Evolutionary conservation across 352 stramenopile genomes (phyloP).

Genomic region (Phytophthora sp.): DNA sequence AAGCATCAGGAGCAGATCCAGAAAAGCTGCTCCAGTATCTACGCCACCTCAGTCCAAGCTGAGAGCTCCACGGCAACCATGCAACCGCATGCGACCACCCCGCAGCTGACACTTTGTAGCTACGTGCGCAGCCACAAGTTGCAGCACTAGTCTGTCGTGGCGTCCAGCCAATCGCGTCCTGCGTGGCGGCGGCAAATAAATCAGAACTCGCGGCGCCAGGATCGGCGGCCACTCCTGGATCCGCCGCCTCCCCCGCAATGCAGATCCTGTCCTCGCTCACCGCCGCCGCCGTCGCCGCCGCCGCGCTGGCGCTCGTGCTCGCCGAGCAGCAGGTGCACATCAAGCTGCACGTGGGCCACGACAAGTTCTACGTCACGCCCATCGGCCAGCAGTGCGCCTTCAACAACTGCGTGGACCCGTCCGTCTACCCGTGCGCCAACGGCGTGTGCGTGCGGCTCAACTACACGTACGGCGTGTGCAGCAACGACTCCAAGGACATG

Average conservation of each 20-base stretch:
- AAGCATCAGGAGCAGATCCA: too few relatives aligned
- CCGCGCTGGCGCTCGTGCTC: constrained; percentile 19
- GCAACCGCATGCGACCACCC: too few relatives aligned
- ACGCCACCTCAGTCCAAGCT: too few relatives aligned
- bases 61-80: too few relatives aligned
- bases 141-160: too few relatives aligned
- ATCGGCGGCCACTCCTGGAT: background rate
- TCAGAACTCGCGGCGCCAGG: background rate
- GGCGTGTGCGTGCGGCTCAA: constrained; percentile 58
- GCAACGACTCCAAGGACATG: constrained; percentile 22
- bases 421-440: constrained; percentile 60
- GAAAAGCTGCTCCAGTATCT: too few relatives aligned
- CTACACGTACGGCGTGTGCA: constrained; percentile 61
- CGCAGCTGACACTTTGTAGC: too few relatives aligned
- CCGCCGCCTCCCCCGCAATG: constrained; percentile 7
- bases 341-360: constrained; percentile 36
- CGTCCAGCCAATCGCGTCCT: background rate
- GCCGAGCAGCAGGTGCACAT: constrained; percentile 44
- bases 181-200: background rate
- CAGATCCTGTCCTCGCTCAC: constrained; percentile 29
- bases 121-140: too few relatives aligned
- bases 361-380: constrained; percentile 65
- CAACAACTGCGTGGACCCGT: constrained; percentile 57
- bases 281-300: constrained; percentile 9
- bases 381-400: constrained; percentile 67